Base-by-base conservation (phyloP, 164 flowering plant genomes). In the Aristolochia contorta region DNA sequence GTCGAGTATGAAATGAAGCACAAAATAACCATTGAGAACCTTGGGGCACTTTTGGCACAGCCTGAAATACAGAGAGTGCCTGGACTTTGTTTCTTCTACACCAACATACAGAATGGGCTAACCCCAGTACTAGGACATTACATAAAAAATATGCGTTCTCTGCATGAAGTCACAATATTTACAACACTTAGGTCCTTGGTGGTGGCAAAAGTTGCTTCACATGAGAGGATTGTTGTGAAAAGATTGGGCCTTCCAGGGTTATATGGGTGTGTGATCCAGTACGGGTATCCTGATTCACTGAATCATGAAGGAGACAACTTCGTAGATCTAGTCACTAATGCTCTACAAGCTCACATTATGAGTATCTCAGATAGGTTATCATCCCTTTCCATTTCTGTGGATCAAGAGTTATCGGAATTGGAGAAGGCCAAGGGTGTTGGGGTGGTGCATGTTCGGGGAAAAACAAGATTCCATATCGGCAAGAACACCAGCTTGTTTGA, bases 81-180 rank as follows among this genome's bases (percentile, higher is more conserved):
- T 0, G 93, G 93, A 47, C 54, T 89, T 20, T 89, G 93, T 78
- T 80, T 86, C 76, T 86, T 89, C 65, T 86, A 84, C 74, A 77
- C 83, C 63, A 82, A 84, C 30, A 81, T 83, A 25, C 85, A 81
- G 66, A 83, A 84, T 63, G 96, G 96, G 3, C 46, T 84, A n/a
- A 78, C 91, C 57, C 96, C 90, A 15, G 49, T 84, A 46, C 76
- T 88, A 3, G 88, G 85, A 18, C 92, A 86, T 56, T 84, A 85
- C 59, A 69, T 88, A 19, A 88, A 80, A 66, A 88, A 83, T 78
- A 79, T 77, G 85, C 80, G 73, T 51, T 84, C 90, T 27, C 75
- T 86, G 48, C 96, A 86, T 65, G 63, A 69, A 43, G 83, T 88
- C 60, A 80, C 87, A 2, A 66, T 88, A 56, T 84, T 88, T 60